Percentiles rank a stretch among this genome's conserved stretches.
Evolutionary conservation across 2,329 filamentous ascomycete genomes (phyloP).

Genomic region (Akanthomyces uredinophilus): DNA sequence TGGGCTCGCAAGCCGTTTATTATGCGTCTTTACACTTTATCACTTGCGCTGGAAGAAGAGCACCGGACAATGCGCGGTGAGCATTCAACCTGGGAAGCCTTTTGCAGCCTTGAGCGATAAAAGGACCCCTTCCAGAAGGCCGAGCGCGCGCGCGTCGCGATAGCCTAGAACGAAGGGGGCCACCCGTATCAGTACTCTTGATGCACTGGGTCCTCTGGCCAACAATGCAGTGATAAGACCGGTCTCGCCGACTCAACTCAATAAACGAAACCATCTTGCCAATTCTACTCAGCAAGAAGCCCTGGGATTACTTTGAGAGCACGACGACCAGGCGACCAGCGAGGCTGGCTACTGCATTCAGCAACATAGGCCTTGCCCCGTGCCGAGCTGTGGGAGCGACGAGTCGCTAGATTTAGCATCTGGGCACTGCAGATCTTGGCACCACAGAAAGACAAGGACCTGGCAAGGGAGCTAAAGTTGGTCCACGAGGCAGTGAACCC

Average conservation of each 20-base stretch:
- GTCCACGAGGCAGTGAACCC: conserved; percentile 9
- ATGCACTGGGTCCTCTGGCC: neutral
- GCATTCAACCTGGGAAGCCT: neutral
- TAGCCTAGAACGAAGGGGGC: neutral
- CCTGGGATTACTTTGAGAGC: neutral
- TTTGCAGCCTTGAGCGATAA: neutral
- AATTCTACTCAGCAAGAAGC: neutral
- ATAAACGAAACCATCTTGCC: neutral
- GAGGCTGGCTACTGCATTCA: neutral
- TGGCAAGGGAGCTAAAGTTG: neutral
- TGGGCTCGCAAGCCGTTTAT: neutral
- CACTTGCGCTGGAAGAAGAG: neutral
- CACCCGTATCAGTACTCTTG: neutral
- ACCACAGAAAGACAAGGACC: conserved; percentile 3
- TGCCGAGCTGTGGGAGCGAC: neutral
- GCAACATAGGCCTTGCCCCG: neutral
- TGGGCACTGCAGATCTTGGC: conserved; percentile 12
- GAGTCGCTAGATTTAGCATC: conserved; percentile 2
- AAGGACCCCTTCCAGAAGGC: neutral
- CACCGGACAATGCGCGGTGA: neutral
- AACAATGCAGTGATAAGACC: neutral
- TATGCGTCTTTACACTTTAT: neutral
- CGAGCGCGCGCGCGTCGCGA: neutral
- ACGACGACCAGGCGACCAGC: neutral
- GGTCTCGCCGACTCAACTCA: neutral